These are phyloP conservation scores for Fusarium scirpi DNA, from an alignment of 2,329 filamentous ascomycete species.

Conservation along the genomic window DNA sequence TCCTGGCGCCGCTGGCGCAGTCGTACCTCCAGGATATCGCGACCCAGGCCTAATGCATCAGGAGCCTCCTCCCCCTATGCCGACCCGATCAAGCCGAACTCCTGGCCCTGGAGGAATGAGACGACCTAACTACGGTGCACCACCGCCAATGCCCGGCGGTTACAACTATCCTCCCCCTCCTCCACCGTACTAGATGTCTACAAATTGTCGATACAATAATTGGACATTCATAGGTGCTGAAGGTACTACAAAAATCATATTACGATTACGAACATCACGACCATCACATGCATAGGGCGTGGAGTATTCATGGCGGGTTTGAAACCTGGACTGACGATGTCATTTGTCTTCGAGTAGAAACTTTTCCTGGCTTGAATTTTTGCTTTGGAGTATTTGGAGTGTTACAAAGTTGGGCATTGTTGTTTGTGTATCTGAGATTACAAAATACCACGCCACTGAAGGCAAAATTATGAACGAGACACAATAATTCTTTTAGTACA, in stretches of 20 bases:
- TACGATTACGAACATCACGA: conserved; percentile 49
- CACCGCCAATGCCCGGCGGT: conserved; percentile 38
- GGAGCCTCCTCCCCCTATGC: conserved; percentile 39
- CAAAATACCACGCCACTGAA: conserved; percentile 45
- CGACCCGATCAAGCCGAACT: conserved; percentile 43
- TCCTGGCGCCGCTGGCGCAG: conserved; percentile 43
- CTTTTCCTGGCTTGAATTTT: conserved; percentile 36
- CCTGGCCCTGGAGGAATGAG: conserved; percentile 47
- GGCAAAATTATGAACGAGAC: conserved; percentile 37
- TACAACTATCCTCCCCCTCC: conserved; percentile 34
- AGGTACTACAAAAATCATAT: conserved; percentile 36
- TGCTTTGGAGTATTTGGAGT: conserved; percentile 45
- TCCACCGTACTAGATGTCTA: conserved; percentile 32
- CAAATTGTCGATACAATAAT: conserved; percentile 17
- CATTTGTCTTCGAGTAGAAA: conserved; percentile 41
- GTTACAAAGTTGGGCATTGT: conserved; percentile 38
- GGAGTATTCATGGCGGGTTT: conserved; percentile 45
- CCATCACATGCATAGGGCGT: conserved; percentile 45
- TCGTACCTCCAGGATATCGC: conserved; percentile 45
- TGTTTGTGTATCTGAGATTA: conserved; percentile 35
- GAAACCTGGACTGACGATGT: conserved; percentile 43
- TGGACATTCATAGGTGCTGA: conserved; percentile 26
- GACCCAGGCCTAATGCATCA: conserved; percentile 45
- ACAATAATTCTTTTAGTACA: conserved; percentile 3
- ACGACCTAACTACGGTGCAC: conserved; percentile 36